Base-by-base conservation (phyloP, 2,329 filamentous ascomycete genomes). In the Talaromyces marneffei region DNA sequence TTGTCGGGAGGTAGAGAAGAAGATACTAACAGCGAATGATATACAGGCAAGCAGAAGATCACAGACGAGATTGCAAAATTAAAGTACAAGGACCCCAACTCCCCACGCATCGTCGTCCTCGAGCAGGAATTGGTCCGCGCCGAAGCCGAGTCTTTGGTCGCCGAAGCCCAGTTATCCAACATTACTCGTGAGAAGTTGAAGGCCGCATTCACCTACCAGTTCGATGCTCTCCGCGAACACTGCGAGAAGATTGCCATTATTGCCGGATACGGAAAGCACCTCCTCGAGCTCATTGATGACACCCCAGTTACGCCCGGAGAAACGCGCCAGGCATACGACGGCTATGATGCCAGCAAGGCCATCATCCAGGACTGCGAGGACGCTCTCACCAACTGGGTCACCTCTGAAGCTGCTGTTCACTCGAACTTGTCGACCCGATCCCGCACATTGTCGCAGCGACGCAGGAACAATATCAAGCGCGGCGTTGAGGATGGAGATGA, bases 321-420 rank as follows among this genome's bases (percentile, higher is more conserved):
- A 83, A 97, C 93, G 20, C 90, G 94, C 66, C 86, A 91, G 58
- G 92, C 94, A 1, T 99, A 99, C 73, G 94, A 99, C 72, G 94
- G 94, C 65, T 99, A 99, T 74, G 94, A 99, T 76, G 92, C 92
- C 65, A 96, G 91, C 84, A 97, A 97, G 80, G 93, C 85, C 66
- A 97, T 99, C 78, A 97, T 99, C 72, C 94, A 99, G 80, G 94
- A 99, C 78, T 99, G 94, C 76, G 94, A 99, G 79, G 92, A 97
- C 74, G 85, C 94, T 1, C 87, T 99, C 64, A 97, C 92, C 75
- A 97, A 96, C 82, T 99, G 94, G 94, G 92, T 97, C 40, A 85
- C 87, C 62, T 88, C 91, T 70, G 94, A 95, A 72, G 93, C 94
- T 5, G 88, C 91, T 50, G 92, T 99, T 68, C 89, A 84, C 61